A percentile compares a stretch with the other conserved stretches of the same genome.
phyloP scores from a whole-genome alignment of 768 basidiomycete genomes.

The Inosperma sp. region DNA sequence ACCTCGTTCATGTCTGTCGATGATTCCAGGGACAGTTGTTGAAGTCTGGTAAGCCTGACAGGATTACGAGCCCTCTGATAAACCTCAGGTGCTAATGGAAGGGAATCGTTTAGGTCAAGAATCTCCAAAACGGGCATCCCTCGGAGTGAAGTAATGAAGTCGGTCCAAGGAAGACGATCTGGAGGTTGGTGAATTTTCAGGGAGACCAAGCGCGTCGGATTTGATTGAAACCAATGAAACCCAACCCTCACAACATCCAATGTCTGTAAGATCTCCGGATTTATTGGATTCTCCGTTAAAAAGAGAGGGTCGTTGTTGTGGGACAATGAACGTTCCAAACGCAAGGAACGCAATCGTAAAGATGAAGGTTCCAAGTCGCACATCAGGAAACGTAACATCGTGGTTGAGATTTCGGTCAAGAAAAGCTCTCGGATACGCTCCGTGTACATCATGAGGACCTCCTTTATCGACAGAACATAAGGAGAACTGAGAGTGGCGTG shows the following conservation, averaged over 20 bases:
- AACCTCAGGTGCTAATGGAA: no score
- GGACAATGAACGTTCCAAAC: not conserved
- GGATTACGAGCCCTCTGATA: no score
- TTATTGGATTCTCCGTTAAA: not conserved
- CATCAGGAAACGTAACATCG: not conserved
- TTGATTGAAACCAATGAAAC: not conserved
- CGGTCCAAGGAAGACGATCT: not conserved
- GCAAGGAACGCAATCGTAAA: not conserved
- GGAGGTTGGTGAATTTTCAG: not conserved
- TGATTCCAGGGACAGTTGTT: not conserved
- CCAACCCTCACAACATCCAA: not conserved
- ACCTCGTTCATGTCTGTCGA: not conserved
- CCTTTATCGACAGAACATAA: not conserved
- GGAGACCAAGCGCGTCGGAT: not conserved
- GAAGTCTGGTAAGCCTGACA: not conserved
- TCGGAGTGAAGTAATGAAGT: not conserved
- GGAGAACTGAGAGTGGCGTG: not conserved
- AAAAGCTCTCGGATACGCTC: not conserved
- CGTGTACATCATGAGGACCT: not conserved
- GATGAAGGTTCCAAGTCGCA: not conserved
- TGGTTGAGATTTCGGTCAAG: not conserved
- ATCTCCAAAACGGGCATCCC: not conserved
- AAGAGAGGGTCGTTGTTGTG: not conserved
- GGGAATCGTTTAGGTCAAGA: not conserved
- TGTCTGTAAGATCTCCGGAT: not conserved